Evolutionary conservation across 2,329 filamentous ascomycete genomes (phyloP).

Genomic region (Massarina eburnea): DNA sequence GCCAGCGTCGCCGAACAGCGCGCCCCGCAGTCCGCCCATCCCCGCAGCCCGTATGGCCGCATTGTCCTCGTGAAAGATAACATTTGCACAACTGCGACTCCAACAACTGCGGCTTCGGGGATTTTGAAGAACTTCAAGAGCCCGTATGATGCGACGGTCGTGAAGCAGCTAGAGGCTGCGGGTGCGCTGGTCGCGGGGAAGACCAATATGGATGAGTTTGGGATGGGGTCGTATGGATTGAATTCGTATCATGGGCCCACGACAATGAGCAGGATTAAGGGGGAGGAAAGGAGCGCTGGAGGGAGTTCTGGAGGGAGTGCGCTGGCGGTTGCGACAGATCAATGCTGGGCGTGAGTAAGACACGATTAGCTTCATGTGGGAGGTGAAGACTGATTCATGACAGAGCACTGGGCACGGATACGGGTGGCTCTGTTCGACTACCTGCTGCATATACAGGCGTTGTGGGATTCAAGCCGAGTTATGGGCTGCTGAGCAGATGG

Average conservation of each 20-base stretch:
- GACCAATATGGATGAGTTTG: slow-evolving; percentile 94
- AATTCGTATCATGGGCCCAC: slow-evolving; percentile 70
- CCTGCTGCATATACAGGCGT: slow-evolving; percentile 84
- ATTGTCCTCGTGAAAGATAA: slow-evolving; percentile 55
- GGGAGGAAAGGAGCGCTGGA: slow-evolving; percentile 42
- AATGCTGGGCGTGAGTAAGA: slow-evolving; percentile 58
- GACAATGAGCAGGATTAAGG: slow-evolving; percentile 46
- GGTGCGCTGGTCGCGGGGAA: slow-evolving; percentile 72
- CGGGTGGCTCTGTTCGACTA: slow-evolving; percentile 82
- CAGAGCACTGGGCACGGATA: slow-evolving; percentile 86
- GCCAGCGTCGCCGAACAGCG: slow-evolving; percentile 19
- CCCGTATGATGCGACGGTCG: slow-evolving; percentile 81
- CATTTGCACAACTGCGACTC: slow-evolving; percentile 48
- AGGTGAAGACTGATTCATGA: slow-evolving; percentile 16
- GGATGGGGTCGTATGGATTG: slow-evolving; percentile 84
- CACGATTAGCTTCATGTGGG: background rate
- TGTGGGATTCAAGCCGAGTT: slow-evolving; percentile 88
- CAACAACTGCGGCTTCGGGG: slow-evolving; percentile 79
- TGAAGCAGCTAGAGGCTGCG: slow-evolving; percentile 64
- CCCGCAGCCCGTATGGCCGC: slow-evolving; percentile 26
- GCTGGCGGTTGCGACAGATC: slow-evolving; percentile 70
- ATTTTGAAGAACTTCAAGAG: slow-evolving; percentile 69
- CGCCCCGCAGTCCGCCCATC: background rate
- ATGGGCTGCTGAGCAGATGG: slow-evolving; percentile 81
- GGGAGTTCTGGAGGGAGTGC: slow-evolving; percentile 89